Evolutionary conservation across 2,329 filamentous ascomycete species (phyloP).

Genomic region (Arthrobotrys entomopaga): DNA sequence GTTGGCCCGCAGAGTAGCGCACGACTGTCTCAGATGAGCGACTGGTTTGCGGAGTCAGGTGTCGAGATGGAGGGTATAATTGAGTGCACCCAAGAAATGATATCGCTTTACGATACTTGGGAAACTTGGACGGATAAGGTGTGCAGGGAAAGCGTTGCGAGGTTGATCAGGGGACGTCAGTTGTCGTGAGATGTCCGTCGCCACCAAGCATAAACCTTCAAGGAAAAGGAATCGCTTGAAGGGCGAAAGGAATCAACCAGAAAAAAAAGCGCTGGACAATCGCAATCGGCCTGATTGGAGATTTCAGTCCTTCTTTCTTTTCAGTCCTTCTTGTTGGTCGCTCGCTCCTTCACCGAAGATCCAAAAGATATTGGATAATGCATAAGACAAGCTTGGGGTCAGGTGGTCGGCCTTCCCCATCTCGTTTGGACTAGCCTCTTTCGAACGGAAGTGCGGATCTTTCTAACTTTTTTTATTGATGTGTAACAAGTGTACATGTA

Average conservation of each 20-base stretch:
- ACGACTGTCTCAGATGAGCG: conserved; percentile 74
- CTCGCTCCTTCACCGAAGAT: conserved; percentile 48
- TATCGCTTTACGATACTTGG: conserved; percentile 85
- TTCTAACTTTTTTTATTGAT: conserved; percentile 28
- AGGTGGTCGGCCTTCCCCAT: conserved; percentile 50
- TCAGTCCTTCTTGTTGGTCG: not conserved
- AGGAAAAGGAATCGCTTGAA: conserved; percentile 34
- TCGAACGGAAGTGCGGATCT: conserved; percentile 45
- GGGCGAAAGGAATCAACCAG: too few relatives aligned
- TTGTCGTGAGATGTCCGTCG: conserved; percentile 66
- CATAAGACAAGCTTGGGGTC: conserved; percentile 46
- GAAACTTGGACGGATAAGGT: conserved; percentile 73
- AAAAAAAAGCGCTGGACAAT: not conserved
- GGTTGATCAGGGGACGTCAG: conserved; percentile 71
- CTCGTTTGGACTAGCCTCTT: conserved; percentile 54
- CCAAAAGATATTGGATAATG: conserved; percentile 35
- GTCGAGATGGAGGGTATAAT: conserved; percentile 86
- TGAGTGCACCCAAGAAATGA: conserved; percentile 89
- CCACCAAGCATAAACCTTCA: not conserved
- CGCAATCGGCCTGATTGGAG: not conserved
- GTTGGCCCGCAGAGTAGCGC: conserved; percentile 62
- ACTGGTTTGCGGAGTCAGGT: conserved; percentile 85
- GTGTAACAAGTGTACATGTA: conserved; percentile 55
- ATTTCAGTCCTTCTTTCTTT: too few relatives aligned
- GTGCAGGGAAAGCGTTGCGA: conserved; percentile 72